These are phyloP conservation scores for Mycena rebaudengoi DNA, from an alignment of 768 basidiomycete genomes.

Conservation along the genomic window DNA sequence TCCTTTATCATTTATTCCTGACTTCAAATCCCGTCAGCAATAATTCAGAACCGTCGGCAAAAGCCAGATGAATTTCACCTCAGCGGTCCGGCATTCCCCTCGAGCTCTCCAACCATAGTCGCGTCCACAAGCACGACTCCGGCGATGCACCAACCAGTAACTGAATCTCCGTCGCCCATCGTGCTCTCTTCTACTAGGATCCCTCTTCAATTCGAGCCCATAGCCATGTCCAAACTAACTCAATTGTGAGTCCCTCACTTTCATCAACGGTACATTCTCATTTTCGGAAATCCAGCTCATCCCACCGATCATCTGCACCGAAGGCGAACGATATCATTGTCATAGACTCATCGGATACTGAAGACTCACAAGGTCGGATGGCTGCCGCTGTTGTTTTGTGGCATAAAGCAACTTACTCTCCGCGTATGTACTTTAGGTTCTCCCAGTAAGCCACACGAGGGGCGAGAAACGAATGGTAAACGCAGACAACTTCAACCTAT, in stretches of 20 bases:
- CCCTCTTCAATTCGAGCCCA: conserved; percentile 35
- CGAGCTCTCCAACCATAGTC: conserved; percentile 24
- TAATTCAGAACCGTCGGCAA: neutral
- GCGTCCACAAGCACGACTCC: conserved; percentile 1
- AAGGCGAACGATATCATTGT: conserved; percentile 8
- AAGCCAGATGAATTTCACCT: neutral
- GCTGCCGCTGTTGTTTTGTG: too few species aligned
- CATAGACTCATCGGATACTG: conserved; percentile 31
- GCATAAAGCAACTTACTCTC: too few species aligned
- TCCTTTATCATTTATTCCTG: too few species aligned
- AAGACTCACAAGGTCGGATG: conserved; percentile 48
- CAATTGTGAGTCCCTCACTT: neutral
- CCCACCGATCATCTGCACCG: neutral
- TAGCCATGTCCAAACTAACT: conserved; percentile 1
- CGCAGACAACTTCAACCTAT: too few species aligned
- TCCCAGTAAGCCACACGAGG: too few species aligned
- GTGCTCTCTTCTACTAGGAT: conserved; percentile 21
- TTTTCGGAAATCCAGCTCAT: neutral
- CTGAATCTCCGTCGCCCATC: neutral
- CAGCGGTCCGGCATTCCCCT: neutral
- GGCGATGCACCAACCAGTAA: conserved; percentile 12
- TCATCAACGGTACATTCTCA: neutral
- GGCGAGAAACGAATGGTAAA: too few species aligned
- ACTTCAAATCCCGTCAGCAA: too few species aligned
- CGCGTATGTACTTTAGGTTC: too few species aligned